Conservation (phyloP, 768 basidiomycete genomes). For the Macrolepiota dolichaula region DNA sequence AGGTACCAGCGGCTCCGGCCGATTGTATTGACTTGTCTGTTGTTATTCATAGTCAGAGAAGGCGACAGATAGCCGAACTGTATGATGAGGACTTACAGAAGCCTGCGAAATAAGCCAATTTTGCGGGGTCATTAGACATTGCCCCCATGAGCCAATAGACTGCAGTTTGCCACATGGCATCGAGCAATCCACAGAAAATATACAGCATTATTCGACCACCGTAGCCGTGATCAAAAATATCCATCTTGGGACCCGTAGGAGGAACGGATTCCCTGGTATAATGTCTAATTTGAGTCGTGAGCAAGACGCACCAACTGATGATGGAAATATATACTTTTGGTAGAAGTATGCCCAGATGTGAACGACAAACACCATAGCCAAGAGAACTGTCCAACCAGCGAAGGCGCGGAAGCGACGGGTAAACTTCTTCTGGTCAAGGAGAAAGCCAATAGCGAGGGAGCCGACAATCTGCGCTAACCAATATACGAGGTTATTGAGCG, state of each 20-base stretch:
- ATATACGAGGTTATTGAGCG: slow-evolving; percentile 77
- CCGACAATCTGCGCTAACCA: slow-evolving; percentile 78
- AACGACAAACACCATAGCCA: slow-evolving; percentile 66
- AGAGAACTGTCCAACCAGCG: slow-evolving; percentile 60
- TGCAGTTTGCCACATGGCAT: slow-evolving; percentile 83
- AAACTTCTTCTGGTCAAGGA: slow-evolving; percentile 57
- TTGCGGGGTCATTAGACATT: slow-evolving; percentile 78
- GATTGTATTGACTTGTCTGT: slow-evolving; percentile 71
- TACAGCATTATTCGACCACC: slow-evolving; percentile 56
- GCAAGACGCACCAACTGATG: neutral
- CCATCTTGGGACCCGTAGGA: slow-evolving; percentile 43
- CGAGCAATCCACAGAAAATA: slow-evolving; percentile 70
- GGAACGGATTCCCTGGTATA: slow-evolving; percentile 58
- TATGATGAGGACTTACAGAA: slow-evolving; percentile 56
- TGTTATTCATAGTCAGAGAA: neutral
- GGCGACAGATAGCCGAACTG: neutral
- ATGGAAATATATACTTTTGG: slow-evolving; percentile 48
- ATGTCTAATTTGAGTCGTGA: slow-evolving; percentile 26
- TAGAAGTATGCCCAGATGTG: slow-evolving; percentile 77
- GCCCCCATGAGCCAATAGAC: slow-evolving; percentile 83
- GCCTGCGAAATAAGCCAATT: slow-evolving; percentile 75
- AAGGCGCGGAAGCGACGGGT: slow-evolving; percentile 69
- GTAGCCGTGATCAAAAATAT: slow-evolving; percentile 56
- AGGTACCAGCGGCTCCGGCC: slow-evolving; percentile 70
- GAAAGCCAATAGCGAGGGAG: slow-evolving; percentile 62